Conservation (phyloP, 2,329 filamentous ascomycete species). For the Aureobasidium zeae region DNA sequence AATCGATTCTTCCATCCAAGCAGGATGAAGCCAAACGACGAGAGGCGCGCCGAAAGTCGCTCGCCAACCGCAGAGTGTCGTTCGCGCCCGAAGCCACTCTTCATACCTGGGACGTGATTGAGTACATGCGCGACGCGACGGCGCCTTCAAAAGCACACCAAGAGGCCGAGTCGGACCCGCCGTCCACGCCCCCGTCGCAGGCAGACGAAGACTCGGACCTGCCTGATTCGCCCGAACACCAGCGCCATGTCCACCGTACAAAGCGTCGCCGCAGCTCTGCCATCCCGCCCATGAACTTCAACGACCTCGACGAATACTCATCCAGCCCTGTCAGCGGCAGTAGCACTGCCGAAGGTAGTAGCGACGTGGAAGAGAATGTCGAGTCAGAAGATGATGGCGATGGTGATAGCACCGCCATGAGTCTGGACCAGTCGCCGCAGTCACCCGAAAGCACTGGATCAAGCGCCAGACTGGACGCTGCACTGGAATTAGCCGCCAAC, state of each 20-base stretch:
- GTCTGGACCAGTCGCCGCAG: slow-evolving; percentile 48
- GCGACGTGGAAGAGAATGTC: slow-evolving; percentile 46
- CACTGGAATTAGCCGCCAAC: slow-evolving; percentile 63
- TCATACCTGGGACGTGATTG: slow-evolving; percentile 92
- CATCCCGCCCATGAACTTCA: slow-evolving; percentile 55
- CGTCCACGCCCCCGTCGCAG: slow-evolving; percentile 54
- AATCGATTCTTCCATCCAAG: slow-evolving; percentile 48
- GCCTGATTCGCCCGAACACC: slow-evolving; percentile 51
- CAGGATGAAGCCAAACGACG: slow-evolving; percentile 56
- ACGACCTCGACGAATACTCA: slow-evolving; percentile 58
- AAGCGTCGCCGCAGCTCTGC: slow-evolving; percentile 55
- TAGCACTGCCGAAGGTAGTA: slow-evolving; percentile 32
- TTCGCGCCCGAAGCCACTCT: slow-evolving; percentile 96
- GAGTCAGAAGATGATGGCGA: slow-evolving; percentile 44
- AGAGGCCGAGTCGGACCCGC: slow-evolving; percentile 44
- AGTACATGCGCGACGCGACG: slow-evolving; percentile 79
- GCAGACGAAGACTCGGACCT: slow-evolving; percentile 47
- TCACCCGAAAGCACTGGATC: slow-evolving; percentile 50
- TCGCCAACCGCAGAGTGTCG: slow-evolving; percentile 84
- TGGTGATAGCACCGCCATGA: slow-evolving; percentile 67
- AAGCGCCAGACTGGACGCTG: slow-evolving; percentile 66
- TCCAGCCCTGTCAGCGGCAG: slow-evolving; percentile 69
- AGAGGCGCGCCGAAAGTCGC: slow-evolving; percentile 83
- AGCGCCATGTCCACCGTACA: slow-evolving; percentile 56
- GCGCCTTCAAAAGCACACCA: slow-evolving; percentile 52